Base-by-base conservation (phyloP, 176 grass and related monocot genomes). In the Oryza rufipogon region DNA sequence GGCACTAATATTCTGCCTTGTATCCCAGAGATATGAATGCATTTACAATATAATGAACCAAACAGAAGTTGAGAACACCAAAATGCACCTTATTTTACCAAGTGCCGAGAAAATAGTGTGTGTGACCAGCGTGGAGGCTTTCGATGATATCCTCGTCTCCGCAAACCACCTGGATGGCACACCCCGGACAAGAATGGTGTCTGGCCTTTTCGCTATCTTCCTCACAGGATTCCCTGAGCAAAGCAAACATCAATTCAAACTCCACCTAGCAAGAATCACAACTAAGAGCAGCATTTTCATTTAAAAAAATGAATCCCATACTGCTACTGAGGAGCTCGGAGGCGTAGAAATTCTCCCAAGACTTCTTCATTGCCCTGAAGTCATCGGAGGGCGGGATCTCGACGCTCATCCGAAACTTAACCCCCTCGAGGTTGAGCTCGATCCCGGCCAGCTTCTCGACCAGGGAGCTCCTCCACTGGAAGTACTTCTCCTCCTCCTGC, bases 141-240 rank as follows among this genome's bases (percentile, higher is more conserved):
- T 98, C 2, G 93, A 93, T 7, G 96, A 91, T 64, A 98, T 51
- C 64, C 88, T 88, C 10, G 91, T 94, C 89, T 98, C 96, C 0
- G 96, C 96, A 39, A 98, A 88, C 96, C 96, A 98, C 78, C 96
- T 87, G 14, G 93, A 98, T 14, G 96, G 96, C 85, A 98, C 82
- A 16, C 96, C 96, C 17, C 81, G 67, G 64, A 98, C 77, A 69
- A 95, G 58, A 85, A 98, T 87, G 0, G 96, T 95, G 74, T 98
- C 89, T 6, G 92, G 90, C 26, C 87, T 82, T 85, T 82, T 88
- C 0, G 78, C 89, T 75, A 79, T 83, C 84, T 84, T 82, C 48
- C 87, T 90, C 82, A 87, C 87, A 7, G 87, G 90, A 63, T 86
- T 95, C 80, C 96, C 96, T 98, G 88, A 66, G 80, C 78, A 25